A percentile compares a stretch with the other conserved stretches of the same genome.
phyloP scores from a whole-genome alignment of 1,284 basidiomycete genomes.

The Termitomyces sp. region DNA sequence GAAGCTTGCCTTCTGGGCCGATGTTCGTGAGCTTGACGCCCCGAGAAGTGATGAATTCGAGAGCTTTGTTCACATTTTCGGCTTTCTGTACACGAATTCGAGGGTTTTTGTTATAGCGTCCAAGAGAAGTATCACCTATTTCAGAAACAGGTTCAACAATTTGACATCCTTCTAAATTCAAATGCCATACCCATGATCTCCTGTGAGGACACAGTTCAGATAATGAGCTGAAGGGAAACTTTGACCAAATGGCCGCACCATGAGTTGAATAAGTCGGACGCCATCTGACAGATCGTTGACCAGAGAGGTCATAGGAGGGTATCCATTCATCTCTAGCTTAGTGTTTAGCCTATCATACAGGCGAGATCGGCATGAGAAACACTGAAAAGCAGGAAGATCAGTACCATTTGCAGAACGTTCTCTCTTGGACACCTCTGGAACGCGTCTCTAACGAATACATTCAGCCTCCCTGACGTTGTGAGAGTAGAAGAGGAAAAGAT shows the following conservation, averaged over 20 bases:
- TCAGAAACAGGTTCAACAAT: conserved; percentile 2
- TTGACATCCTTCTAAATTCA: conserved; percentile 10
- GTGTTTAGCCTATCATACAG: conserved; percentile 77
- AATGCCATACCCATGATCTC: conserved; percentile 80
- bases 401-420: conserved; percentile 88
- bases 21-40: conserved; percentile 98
- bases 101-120: conserved; percentile 87
- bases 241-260: conserved; percentile 47
- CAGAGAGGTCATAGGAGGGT: conserved; percentile 89
- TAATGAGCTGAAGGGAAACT: conserved; percentile 3
- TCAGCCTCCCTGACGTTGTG: conserved; percentile 2
- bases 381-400: neutral
- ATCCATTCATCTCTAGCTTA: conserved; percentile 81
- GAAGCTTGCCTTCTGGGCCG: conserved; percentile 78
- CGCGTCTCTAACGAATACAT: conserved; percentile 59
- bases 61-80: conserved; percentile 95
- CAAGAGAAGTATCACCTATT: conserved; percentile 89
- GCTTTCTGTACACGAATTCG: conserved; percentile 94
- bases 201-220: conserved; percentile 35
- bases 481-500: conserved; percentile 3
- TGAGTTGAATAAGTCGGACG: conserved; percentile 88
- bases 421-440: conserved; percentile 66
- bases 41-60: conserved; percentile 92
- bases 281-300: conserved; percentile 92
- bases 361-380: conserved; percentile 4